Evolutionary conservation across 257 asterid species (phyloP), one percentile per base, ranked within the genome.

Genomic region (Solanum sitiens): DNA sequence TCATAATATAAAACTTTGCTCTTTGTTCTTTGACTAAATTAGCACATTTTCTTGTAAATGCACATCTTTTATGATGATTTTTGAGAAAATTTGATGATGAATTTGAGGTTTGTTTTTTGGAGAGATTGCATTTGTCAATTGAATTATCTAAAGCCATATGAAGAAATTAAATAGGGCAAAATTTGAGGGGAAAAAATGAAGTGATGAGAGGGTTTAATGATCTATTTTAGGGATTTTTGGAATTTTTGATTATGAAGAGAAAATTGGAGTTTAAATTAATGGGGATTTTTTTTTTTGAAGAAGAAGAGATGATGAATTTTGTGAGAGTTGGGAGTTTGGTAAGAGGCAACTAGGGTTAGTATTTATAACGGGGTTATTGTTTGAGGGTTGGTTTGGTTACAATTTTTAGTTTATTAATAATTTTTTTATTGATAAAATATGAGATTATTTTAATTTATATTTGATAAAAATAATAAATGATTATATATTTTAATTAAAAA

Each of bases 1-100:
- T 92, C 96, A 96, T 88, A 93, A 95, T 95, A 89, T 96, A 96
- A 42, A 95, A 96, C 86, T 95, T 92, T 59, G 98, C 98, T 86
- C 98, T 93, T 33, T 96, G 99, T 77, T 96, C 95, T 79, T 96
- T 96, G 6, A 96, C 98, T 5, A 96, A 90, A 27, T 93, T 89
- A 1, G 97, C 97, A 86, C 98, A 96, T 86, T 96, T 95, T 87
- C 98, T 91, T 9, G 97, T 92, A 90, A 94, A 94, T 35, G 96
- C 89, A 76, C 96, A 96, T 87, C 94, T 91, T 73, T 92, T 87
- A 68, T 90, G 15, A 33, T 89, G n/a, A 14, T 89, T 91, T 12
- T 87, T 89, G 27, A 90, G 72, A 27, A 85, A 87, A 25, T 79
- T 82, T 15, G 63, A 42, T 15, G 63, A 42, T 44, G 87, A 18